A percentile compares a stretch with the other conserved stretches of the same genome.
phyloP scores from a whole-genome alignment of 2,329 filamentous ascomycete genomes.

The Colletotrichum phormii region DNA sequence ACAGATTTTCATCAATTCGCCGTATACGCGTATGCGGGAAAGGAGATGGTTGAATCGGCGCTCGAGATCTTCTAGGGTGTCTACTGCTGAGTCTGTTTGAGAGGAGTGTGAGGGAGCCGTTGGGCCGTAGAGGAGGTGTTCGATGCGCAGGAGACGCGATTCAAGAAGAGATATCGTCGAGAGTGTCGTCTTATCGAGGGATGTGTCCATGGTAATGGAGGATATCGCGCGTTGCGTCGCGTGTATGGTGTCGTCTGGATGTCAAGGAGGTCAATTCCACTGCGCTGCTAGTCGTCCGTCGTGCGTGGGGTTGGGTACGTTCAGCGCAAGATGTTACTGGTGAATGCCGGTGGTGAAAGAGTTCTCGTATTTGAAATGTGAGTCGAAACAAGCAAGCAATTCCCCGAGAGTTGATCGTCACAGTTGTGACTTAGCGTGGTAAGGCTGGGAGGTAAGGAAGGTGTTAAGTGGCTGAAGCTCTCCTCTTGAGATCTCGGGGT shows the following conservation, averaged over 20 bases:
- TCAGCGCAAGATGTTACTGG: background rate
- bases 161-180: slow-evolving; percentile 68
- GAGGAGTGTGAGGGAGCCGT: slow-evolving; percentile 47
- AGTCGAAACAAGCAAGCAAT: background rate
- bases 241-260: background rate
- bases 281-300: too few relatives aligned
- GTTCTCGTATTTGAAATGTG: background rate
- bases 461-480: background rate
- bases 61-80: slow-evolving; percentile 63
- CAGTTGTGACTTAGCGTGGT: background rate
- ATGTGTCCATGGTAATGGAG: slow-evolving; percentile 44
- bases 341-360: background rate
- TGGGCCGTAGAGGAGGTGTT: slow-evolving; percentile 67
- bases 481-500: background rate
- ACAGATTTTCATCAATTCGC: slow-evolving; percentile 72
- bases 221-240: background rate
- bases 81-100: slow-evolving; percentile 54
- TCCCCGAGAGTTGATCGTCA: background rate
- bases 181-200: slow-evolving; percentile 64
- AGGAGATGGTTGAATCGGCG: slow-evolving; percentile 63
- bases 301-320: too few relatives aligned
- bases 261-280: background rate
- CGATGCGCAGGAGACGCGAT: slow-evolving; percentile 68
- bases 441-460: background rate
- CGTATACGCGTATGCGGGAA: slow-evolving; percentile 66